These are phyloP conservation scores for Vinca minor DNA, from an alignment of 257 asterid species.

Conservation along the genomic window DNA sequence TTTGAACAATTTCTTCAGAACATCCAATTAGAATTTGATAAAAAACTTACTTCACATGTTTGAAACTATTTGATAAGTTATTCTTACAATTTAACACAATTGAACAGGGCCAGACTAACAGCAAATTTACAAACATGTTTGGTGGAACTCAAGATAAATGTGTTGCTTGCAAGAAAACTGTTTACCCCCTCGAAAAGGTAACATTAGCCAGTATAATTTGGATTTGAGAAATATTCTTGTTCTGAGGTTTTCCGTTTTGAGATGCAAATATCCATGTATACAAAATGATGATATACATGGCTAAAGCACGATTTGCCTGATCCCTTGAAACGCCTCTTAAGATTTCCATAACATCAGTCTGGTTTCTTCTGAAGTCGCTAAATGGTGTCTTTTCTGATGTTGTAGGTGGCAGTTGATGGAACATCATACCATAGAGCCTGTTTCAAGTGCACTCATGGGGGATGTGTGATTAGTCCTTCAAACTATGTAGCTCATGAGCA, in stretches of 20 bases:
- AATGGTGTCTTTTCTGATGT: neutral
- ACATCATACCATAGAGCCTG: conserved; percentile 56
- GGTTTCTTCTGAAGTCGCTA: neutral
- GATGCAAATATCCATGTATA: neutral
- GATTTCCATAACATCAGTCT: neutral
- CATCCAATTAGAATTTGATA: neutral
- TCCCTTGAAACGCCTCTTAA: neutral
- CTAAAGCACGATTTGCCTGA: neutral
- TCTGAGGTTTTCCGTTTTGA: neutral
- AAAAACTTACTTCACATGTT: neutral
- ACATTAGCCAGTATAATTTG: neutral
- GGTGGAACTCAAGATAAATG: conserved; percentile 79
- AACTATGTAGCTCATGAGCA: conserved; percentile 67
- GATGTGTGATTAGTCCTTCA: conserved; percentile 74
- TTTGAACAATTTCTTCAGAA: neutral
- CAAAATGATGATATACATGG: neutral
- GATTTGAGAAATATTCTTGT: neutral
- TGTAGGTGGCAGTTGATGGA: conserved; percentile 73
- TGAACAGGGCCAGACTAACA: conserved; percentile 27
- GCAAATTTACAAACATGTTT: conserved; percentile 52
- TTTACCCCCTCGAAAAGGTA: conserved; percentile 76
- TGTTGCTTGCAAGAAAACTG: conserved; percentile 62
- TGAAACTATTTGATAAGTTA: neutral
- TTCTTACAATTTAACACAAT: neutral
- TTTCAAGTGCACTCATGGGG: conserved; percentile 74